These are phyloP conservation scores for Bipolaris bicolor DNA, from an alignment of 2,329 filamentous ascomycete species.

Conservation along the genomic window DNA sequence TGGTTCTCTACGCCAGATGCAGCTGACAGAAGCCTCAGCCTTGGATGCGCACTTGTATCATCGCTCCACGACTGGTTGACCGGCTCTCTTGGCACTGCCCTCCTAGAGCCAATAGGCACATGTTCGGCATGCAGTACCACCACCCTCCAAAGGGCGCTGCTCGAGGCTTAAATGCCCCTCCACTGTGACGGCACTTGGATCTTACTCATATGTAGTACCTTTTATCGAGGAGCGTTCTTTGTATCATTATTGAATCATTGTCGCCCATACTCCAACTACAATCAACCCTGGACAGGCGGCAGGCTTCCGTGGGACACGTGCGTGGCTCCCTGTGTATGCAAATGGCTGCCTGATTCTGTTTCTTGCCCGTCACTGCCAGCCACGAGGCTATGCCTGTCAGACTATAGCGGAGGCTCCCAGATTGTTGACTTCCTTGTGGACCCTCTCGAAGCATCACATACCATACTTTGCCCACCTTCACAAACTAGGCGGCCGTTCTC, in stretches of 20 bases:
- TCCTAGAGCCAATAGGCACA: slow-evolving; percentile 18
- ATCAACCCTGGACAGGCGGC: background rate
- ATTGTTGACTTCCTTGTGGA: background rate
- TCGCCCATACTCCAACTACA: background rate
- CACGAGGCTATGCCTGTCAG: slow-evolving; percentile 1
- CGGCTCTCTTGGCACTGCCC: background rate
- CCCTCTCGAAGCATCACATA: background rate
- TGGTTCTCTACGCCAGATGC: slow-evolving; percentile 1
- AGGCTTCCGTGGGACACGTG: background rate
- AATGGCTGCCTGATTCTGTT: slow-evolving; percentile 23
- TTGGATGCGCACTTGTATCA: slow-evolving; percentile 20
- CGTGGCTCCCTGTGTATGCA: slow-evolving; percentile 7
- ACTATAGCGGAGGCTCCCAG: background rate
- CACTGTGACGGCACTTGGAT: slow-evolving; percentile 13
- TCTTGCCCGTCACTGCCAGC: slow-evolving; percentile 13
- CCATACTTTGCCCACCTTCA: background rate
- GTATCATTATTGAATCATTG: background rate
- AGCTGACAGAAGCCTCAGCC: slow-evolving; percentile 28
- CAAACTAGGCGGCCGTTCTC: slow-evolving; percentile 1
- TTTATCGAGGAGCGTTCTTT: background rate
- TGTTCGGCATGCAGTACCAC: slow-evolving; percentile 5
- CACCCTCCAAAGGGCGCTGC: slow-evolving; percentile 4
- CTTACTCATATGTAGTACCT: slow-evolving; percentile 1
- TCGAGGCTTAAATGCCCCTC: slow-evolving; percentile 18
- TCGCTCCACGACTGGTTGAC: slow-evolving; percentile 11